Conservation (phyloP, 2,329 filamentous ascomycete species). For the Knufia petricola region DNA sequence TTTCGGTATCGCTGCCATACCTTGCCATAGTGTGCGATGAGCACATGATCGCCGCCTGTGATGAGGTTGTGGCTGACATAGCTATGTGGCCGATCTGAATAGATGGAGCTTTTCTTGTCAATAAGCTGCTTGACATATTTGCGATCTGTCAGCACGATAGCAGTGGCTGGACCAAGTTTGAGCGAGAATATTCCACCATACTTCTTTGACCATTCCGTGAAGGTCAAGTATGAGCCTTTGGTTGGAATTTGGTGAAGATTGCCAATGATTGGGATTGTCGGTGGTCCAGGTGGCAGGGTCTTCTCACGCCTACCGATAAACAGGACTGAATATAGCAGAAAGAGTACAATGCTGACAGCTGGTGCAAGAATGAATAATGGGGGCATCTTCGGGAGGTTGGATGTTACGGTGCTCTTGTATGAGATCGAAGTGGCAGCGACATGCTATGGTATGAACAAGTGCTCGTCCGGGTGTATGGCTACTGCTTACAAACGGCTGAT, state of each 20-base stretch:
- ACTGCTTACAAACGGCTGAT: no score
- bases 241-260: conserved; percentile 31
- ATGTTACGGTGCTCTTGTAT: no score
- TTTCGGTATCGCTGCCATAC: conserved; percentile 40
- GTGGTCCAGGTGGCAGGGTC: neutral
- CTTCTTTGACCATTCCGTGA: conserved; percentile 35
- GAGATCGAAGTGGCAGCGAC: no score
- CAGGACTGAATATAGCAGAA: neutral
- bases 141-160: conserved; percentile 35
- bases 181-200: conserved; percentile 38
- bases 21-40: conserved; percentile 39
- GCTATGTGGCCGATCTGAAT: conserved; percentile 35
- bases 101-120: conserved; percentile 38
- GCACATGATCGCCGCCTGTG: conserved; percentile 38
- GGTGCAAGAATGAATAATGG: neutral
- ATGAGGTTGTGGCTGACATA: conserved; percentile 37
- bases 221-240: conserved; percentile 28
- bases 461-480: no score
- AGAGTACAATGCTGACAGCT: no score
- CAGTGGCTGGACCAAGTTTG: conserved; percentile 35
- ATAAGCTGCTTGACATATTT: conserved; percentile 35
- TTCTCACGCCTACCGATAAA: neutral
- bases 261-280: conserved; percentile 31
- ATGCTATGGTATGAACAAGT: no score
- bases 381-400: no score